Base-by-base conservation (phyloP, 495 filamentous ascomycete genomes). In the Bathelium albidoporum region DNA sequence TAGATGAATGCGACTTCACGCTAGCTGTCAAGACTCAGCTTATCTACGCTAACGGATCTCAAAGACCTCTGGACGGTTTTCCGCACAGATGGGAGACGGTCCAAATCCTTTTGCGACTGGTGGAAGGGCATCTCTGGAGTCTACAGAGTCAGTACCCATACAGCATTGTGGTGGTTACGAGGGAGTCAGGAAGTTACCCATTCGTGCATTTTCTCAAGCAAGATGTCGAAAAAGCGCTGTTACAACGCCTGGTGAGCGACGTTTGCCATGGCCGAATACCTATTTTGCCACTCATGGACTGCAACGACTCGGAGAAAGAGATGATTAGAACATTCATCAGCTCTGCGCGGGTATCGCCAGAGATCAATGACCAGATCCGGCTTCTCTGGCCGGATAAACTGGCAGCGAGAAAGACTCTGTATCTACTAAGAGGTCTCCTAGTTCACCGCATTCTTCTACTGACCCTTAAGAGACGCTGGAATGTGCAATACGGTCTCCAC, bases 31-130 rank as follows among this genome's bases (percentile, higher is more conserved):
- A 65, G 26, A 72, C 70, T 28, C 70, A 75, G 58, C 59, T 75
- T 5, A 81, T 89, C 16, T 92, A 91, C 65, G 86, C 85, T 0
- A 82, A 88, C 65, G 87, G 88, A 5, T 59, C 62, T 1, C 85
- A 87, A 60, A 65, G 69, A 1, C 62, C 78, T 0, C 73, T 85
- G 2, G 86, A 89, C 16, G 71, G 80, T 20, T 80, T 78, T 62
- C 83, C 83, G 0, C 71, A 79, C 16, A 74, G 88, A 43, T 92
- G 88, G 88, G 80, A 72, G 43, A 67, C 69, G 43, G 74, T 71
- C 11, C 63, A 84, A 59, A 68, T 69, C 14, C 59, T 85, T 14
- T 73, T 84, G 0, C 52, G 66, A 1, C 68, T 81, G 18, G 77
- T 79, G 0, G 65, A 71, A 2, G 28, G 68, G 12, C 69, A 76